Base-by-base conservation (phyloP, 441 rosid genomes). In the Pelargonium citronellum region DNA sequence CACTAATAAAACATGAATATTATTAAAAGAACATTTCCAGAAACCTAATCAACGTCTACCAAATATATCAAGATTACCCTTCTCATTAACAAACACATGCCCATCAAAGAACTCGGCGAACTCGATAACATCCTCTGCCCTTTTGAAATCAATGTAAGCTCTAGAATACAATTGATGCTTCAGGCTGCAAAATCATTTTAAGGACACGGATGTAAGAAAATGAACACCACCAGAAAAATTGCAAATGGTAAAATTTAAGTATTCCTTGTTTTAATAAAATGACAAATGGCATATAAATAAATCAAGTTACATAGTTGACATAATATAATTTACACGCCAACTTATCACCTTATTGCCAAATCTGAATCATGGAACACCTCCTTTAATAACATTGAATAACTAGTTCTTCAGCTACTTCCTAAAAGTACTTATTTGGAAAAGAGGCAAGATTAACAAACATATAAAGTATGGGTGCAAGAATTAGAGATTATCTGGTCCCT, bases 81-180 rank as follows among this genome's bases (percentile, higher is more conserved):
- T 89, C 85, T 89, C 95, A 61, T 85, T 89, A 68, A 89, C 92
- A 78, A 89, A 89, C 20, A 89, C 79, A 72, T 87, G 92, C 13
- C 95, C 92, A 43, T 85, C 83, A 79, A 87, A 87, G 77, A 85
- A 83, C 78, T 89, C 88, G 0, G 89, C 95, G 78, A 89, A 89
- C 79, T 86, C 89, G 53, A 87, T 46, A 64, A 89, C 92, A 68
- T 89, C 89, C 67, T 87, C 91, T 6, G 86, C 80, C 71, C 79
- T 80, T 75, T 71, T 85, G 79, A 89, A 89, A 75, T 89, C 87
- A 39, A 89, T 74, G 77, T 87, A 89, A 5, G 88, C 95, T 83
- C 87, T 85, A 20, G 92, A 81, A 80, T 78, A 77, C 15, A 79
- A 79, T 69, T 80, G 88, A 69, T 76, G 88, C 86, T 80, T 89